Evolutionary conservation across 331 rosid genomes (phyloP), one percentile per base, ranked within the genome.

Genomic region (Prunus yedoensis): DNA sequence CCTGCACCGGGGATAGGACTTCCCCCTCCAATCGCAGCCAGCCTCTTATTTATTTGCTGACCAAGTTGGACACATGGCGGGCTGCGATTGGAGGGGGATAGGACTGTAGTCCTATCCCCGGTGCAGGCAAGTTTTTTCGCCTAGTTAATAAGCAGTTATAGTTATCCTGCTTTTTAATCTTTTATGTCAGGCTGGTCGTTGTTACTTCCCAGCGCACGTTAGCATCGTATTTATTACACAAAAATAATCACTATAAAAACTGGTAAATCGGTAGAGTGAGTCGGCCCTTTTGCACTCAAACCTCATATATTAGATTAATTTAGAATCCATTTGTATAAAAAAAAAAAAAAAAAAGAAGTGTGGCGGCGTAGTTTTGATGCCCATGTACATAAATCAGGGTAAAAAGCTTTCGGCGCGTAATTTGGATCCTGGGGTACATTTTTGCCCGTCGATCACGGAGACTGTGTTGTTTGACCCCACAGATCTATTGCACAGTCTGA

Each of bases 81-180:
- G n/a, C n/a, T n/a, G n/a, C n/a, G n/a, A n/a, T n/a, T n/a, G n/a
- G n/a, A n/a, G n/a, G n/a, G n/a, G n/a, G n/a, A n/a, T n/a, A n/a
- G n/a, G n/a, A n/a, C n/a, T n/a, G n/a, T n/a, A n/a, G n/a, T n/a
- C n/a, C n/a, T n/a, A n/a, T n/a, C n/a, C n/a, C n/a, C n/a, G n/a
- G n/a, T n/a, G n/a, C n/a, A n/a, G n/a, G n/a, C n/a, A n/a, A n/a
- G n/a, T n/a, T n/a, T n/a, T n/a, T n/a, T n/a, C n/a, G n/a, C n/a
- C n/a, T n/a, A n/a, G n/a, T n/a, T 74, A 85, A 35, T 80, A 66
- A 85, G 86, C 83, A 59, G 88, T 86, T 47, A 35, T 74, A 77
- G 66, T 38, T 38, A 1, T 38, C 43, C 8, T 6, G 41, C 8
- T 35, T 35, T 66, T 74, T 73, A 35, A 54, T 25, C 27, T 25